phyloP scores from a whole-genome alignment of 345 rosid species.

The Cardamine chenopodiifolia region DNA sequence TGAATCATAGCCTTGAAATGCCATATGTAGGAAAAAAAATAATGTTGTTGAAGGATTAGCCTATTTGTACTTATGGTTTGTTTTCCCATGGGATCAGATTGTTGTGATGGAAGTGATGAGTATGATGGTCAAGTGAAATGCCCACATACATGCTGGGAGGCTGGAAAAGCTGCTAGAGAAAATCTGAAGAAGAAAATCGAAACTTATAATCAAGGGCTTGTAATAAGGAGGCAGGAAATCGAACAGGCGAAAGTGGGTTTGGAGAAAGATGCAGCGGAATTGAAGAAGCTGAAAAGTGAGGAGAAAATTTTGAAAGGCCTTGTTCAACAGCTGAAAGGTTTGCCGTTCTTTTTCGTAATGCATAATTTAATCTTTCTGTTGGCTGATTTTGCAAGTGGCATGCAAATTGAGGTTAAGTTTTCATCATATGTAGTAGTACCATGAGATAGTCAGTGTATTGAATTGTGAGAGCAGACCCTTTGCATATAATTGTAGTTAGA shows the following conservation, averaged over 20 bases:
- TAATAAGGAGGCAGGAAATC: conserved; percentile 54
- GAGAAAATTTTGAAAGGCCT: conserved; percentile 75
- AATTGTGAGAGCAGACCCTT: background rate
- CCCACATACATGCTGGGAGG: conserved; percentile 87
- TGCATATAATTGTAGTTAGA: conserved; percentile 10
- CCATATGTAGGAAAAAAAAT: background rate
- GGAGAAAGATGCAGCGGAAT: conserved; percentile 72
- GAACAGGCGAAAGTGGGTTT: conserved; percentile 63
- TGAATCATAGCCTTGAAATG: background rate
- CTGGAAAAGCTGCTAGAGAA: conserved; percentile 82
- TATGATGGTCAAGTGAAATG: conserved; percentile 76
- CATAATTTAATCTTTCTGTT: background rate
- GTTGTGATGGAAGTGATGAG: conserved; percentile 99
- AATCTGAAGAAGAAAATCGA: conserved; percentile 70
- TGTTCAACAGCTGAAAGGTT: conserved; percentile 85
- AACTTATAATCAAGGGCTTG: conserved; percentile 64
- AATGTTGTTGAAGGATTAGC: background rate
- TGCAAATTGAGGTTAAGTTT: conserved; percentile 10
- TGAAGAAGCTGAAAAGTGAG: conserved; percentile 68
- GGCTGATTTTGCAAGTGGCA: background rate
- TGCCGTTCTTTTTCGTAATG: background rate
- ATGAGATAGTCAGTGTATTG: background rate
- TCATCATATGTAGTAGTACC: background rate
- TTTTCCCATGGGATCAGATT: conserved; percentile 53
- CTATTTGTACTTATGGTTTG: conserved; percentile 16